Percentiles rank a stretch among this genome's conserved stretches.
These are phyloP conservation scores for Sclerotinia spermophila DNA, from an alignment of 2,329 filamentous ascomycete species.

Conservation along the genomic window DNA sequence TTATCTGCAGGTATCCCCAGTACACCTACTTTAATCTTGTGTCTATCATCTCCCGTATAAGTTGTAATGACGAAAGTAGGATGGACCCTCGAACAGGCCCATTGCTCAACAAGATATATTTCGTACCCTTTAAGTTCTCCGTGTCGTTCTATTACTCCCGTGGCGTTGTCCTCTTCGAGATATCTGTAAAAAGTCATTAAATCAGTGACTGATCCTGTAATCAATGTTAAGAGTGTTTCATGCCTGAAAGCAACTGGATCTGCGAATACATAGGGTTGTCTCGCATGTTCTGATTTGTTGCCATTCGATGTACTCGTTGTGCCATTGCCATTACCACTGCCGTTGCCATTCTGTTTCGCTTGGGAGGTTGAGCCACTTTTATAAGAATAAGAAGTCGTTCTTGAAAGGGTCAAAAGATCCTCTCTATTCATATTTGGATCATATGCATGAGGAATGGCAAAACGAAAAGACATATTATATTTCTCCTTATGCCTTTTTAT, in stretches of 20 bases:
- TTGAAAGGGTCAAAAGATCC: slow-evolving; percentile 32
- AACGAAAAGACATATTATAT: slow-evolving; percentile 29
- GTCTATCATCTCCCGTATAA: slow-evolving; percentile 81
- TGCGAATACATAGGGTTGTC: slow-evolving; percentile 52
- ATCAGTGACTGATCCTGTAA: neutral
- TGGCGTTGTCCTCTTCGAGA: slow-evolving; percentile 78
- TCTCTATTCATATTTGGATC: slow-evolving; percentile 36
- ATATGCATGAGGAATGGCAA: slow-evolving; percentile 28
- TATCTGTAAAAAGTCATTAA: slow-evolving; percentile 48
- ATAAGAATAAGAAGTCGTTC: slow-evolving; percentile 28
- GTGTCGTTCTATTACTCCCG: slow-evolving; percentile 69
- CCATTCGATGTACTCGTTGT: neutral
- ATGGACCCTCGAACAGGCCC: slow-evolving; percentile 87
- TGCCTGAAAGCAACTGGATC: slow-evolving; percentile 61
- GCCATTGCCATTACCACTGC: slow-evolving; percentile 13
- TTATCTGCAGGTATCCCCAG: slow-evolving; percentile 80
- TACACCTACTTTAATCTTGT: slow-evolving; percentile 75
- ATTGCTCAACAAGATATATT: slow-evolving; percentile 93
- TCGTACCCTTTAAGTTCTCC: slow-evolving; percentile 78
- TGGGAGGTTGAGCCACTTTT: slow-evolving; percentile 22
- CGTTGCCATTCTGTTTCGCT: slow-evolving; percentile 20
- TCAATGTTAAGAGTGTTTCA: slow-evolving; percentile 3
- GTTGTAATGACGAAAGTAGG: slow-evolving; percentile 90
- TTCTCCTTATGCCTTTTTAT: slow-evolving; percentile 11
- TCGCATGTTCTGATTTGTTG: slow-evolving; percentile 14